Evolutionary conservation across 176 grass and related monocot species (phyloP), one percentile per base, ranked within the genome.

Genomic region (Aegilops speltoides): DNA sequence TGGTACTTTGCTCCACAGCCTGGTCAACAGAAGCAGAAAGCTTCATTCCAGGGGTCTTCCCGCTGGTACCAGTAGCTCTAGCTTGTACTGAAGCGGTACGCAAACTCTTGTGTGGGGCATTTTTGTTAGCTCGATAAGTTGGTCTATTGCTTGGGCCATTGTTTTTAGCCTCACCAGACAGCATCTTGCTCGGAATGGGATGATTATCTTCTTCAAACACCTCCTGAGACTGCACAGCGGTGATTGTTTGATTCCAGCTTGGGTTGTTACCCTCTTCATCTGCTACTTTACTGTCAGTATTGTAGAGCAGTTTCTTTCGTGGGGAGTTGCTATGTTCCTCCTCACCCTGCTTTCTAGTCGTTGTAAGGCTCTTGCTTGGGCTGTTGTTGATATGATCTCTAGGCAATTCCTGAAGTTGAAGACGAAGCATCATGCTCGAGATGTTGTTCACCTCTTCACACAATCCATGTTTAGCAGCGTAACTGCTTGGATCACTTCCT

Each of bases 1-100:
- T 71, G 62, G 48, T 71, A 75, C 78, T 82, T 86, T 16, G 83
- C 25, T 82, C 77, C 19, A 67, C 26, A 82, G 77, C 61, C 26
- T 61, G 69, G 34, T 13, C 48, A 76, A 29, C 46, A 77, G 62
- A 86, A 28, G 60, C 41, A 48, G 71, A 34, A 68, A 8, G 60
- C 37, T 89, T 89, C 14, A 75, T 76, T 76, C 59, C 6, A n/a
- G 20, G 75, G 64, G 62, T 60, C 13, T 61, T 85, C 19, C 67
- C 4, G 46, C 77, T 76, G 68, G 60, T 46, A 75, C 72, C 16
- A 48, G 61, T 59, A 82, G 26, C 45, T 23, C 67, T 59, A 82
- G 26, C 45, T 23, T 76, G 79, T 40, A 20, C 61, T 29, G 15
- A 24, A 77, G 86, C 62, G 23, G 0, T 46, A 77, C 17, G 1